phyloP scores from a whole-genome alignment of 805 yeast genomes.

The Candida multigemmis region DNA sequence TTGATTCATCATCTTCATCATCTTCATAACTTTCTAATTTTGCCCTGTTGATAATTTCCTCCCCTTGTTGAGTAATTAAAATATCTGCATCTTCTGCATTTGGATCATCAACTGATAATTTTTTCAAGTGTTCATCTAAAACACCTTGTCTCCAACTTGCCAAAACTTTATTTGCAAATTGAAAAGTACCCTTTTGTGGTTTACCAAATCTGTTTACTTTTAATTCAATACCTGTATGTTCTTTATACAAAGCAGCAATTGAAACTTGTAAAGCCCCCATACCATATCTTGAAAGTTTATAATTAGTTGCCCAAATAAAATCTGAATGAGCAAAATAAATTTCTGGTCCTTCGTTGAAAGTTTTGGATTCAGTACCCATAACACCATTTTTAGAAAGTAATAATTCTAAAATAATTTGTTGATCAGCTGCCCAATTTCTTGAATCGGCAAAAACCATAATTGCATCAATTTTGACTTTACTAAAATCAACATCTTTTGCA shows the following conservation, averaged over 20 bases:
- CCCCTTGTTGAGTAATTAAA: constrained; percentile 34
- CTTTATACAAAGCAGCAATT: constrained; percentile 75
- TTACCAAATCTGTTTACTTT: constrained; percentile 81
- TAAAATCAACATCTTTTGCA: constrained; percentile 54
- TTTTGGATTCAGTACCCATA: constrained; percentile 72
- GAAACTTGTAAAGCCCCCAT: constrained; percentile 93
- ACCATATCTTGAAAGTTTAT: constrained; percentile 74
- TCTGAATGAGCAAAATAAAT: constrained; percentile 88
- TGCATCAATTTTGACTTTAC: constrained; percentile 63
- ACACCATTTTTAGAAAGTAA: constrained; percentile 68
- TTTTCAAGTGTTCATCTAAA: constrained; percentile 63
- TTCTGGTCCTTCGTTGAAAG: constrained; percentile 70
- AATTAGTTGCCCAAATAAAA: constrained; percentile 89
- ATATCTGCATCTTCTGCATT: constrained; percentile 33
- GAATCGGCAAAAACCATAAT: constrained; percentile 87
- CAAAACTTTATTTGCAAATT: constrained; percentile 72
- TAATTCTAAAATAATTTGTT: constrained; percentile 79
- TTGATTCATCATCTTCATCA: constrained; percentile 7
- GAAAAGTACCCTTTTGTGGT: constrained; percentile 82
- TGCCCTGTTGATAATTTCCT: constrained; percentile 33
- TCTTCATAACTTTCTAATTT: constrained; percentile 29
- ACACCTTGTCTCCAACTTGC: constrained; percentile 72
- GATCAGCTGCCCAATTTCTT: constrained; percentile 89
- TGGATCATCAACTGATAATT: constrained; percentile 34
- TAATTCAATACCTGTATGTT: constrained; percentile 75